Percentiles rank a stretch among this genome's conserved stretches.
phyloP scores from a whole-genome alignment of 164 flowering plant genomes.

The Umbellularia californica region DNA sequence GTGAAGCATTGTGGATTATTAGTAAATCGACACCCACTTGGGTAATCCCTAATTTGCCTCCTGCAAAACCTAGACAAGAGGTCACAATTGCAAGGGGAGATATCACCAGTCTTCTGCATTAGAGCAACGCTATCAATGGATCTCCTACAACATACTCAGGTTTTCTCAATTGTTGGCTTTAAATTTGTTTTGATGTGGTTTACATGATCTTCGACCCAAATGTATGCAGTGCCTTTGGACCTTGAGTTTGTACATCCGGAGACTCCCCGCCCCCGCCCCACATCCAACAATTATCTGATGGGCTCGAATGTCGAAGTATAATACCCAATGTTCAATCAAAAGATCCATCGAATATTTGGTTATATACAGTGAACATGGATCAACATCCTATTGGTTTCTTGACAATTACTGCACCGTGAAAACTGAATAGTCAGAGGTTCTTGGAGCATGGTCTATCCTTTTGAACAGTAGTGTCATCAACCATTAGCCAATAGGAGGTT shows the following conservation, averaged over 20 bases:
- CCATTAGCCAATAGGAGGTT: no score
- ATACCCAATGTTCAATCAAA: no score
- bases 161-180: not conserved
- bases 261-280: not conserved
- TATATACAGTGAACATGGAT: no score
- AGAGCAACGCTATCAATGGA: not conserved
- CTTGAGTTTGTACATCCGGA: not conserved
- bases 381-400: no score
- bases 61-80: slow-evolving; percentile 14
- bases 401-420: no score
- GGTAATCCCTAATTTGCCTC: slow-evolving; percentile 48
- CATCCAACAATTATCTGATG: no score
- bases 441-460: no score
- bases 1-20: slow-evolving; percentile 49
- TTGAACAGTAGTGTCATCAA: no score
- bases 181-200: not conserved
- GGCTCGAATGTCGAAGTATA: no score
- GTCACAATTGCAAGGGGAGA: not conserved
- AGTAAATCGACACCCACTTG: slow-evolving; percentile 33
- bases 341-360: no score
- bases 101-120: not conserved
- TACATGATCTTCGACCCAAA: not conserved
- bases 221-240: not conserved
- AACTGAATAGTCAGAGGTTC: no score
- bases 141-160: not conserved